Evolutionary conservation across 139 green algal species (phyloP).

Genomic region (Pseudopediastrum boryanum): DNA sequence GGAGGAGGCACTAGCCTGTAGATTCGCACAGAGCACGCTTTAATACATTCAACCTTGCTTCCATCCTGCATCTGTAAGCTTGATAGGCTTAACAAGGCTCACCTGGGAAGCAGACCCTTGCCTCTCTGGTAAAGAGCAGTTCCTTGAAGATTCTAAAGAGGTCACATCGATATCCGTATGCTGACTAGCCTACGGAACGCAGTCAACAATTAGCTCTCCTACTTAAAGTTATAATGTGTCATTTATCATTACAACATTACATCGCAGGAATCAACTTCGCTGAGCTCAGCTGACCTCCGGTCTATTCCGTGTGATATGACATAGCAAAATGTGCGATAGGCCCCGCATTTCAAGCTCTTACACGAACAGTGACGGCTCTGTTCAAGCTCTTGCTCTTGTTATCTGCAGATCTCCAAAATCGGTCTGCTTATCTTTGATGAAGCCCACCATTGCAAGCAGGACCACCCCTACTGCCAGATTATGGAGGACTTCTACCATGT

Average conservation of each 20-base stretch:
- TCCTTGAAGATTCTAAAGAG: too few relatives aligned
- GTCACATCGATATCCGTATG: too few relatives aligned
- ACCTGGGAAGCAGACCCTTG: too few relatives aligned
- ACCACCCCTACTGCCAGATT: conserved; percentile 36
- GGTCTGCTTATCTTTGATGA: conserved; percentile 36
- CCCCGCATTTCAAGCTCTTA: too few relatives aligned
- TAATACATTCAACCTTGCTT: neutral
- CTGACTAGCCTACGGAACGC: too few relatives aligned
- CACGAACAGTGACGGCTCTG: neutral
- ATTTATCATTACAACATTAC: neutral
- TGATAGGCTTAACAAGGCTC: too few relatives aligned
- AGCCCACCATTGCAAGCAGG: conserved; percentile 31
- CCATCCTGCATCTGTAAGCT: too few relatives aligned
- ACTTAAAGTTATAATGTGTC: neutral
- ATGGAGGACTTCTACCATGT: conserved; percentile 32
- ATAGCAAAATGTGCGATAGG: too few relatives aligned
- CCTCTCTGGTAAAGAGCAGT: too few relatives aligned
- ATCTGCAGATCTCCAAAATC: conserved; percentile 19
- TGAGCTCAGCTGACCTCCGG: conserved; percentile 21
- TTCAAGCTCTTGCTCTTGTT: neutral
- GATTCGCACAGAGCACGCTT: neutral
- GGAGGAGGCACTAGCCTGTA: neutral
- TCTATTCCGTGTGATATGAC: too few relatives aligned
- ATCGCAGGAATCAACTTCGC: neutral
- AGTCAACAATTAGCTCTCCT: too few relatives aligned